Evolutionary conservation across 495 filamentous ascomycete species (phyloP).

Genomic region (Penicillium angulare): DNA sequence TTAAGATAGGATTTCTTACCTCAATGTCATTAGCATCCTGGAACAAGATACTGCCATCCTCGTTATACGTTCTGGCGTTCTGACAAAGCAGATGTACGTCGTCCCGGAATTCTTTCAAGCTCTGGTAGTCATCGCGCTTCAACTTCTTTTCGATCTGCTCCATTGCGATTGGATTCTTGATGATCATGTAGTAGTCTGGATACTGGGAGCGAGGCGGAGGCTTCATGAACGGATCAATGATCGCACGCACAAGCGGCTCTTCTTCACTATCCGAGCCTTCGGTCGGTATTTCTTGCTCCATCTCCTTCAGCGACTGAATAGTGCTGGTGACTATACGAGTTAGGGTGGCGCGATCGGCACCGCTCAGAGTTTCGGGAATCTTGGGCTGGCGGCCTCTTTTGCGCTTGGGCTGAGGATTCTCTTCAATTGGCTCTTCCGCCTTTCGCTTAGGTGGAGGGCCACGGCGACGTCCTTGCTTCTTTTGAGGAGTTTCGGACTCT

Average conservation of each 20-base stretch:
- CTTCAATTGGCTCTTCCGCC: constrained; percentile 74
- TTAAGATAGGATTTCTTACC: constrained; percentile 51
- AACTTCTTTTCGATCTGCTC: constrained; percentile 90
- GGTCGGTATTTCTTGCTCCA: constrained; percentile 62
- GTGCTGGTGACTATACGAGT: constrained; percentile 73
- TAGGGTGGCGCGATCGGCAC: constrained; percentile 53
- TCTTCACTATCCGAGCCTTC: constrained; percentile 61
- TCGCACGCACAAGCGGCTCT: constrained; percentile 60
- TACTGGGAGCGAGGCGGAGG: constrained; percentile 84
- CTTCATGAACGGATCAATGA: constrained; percentile 93
- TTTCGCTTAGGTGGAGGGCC: constrained; percentile 82
- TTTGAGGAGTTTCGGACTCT: constrained; percentile 68
- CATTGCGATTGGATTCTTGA: constrained; percentile 88
- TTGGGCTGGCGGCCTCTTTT: constrained; percentile 79
- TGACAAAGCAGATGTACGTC: constrained; percentile 82
- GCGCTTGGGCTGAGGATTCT: constrained; percentile 73
- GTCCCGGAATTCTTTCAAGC: constrained; percentile 70
- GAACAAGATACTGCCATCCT: constrained; percentile 87
- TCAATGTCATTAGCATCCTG: constrained; percentile 91
- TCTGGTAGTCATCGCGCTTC: constrained; percentile 87
- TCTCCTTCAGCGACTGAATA: constrained; percentile 74
- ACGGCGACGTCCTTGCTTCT: constrained; percentile 68
- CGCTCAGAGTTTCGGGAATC: constrained; percentile 50
- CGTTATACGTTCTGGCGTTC: constrained; percentile 94
- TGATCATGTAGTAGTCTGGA: constrained; percentile 91